Evolutionary conservation across 2,329 filamentous ascomycete species (phyloP).

Genomic region (Chrysoporthe austroafricana): DNA sequence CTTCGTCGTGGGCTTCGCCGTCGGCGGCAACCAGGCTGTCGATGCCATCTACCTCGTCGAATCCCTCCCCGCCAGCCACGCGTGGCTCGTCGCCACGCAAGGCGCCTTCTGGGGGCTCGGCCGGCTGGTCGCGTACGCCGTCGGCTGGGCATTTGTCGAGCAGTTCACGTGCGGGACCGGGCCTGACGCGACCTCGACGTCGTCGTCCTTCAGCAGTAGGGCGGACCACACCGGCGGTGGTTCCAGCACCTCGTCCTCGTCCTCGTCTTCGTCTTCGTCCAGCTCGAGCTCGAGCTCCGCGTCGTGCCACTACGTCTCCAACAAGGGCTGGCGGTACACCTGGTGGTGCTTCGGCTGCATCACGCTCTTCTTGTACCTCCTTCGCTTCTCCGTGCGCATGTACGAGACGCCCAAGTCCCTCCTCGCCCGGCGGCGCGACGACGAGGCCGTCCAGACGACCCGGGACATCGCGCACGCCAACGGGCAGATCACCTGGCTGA

Average conservation of each 20-base stretch:
- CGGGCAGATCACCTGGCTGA: slow-evolving; percentile 15
- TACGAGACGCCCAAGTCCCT: slow-evolving; percentile 18
- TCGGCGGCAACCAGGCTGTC: slow-evolving; percentile 15
- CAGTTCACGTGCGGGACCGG: slow-evolving; percentile 15
- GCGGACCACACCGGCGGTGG: background rate
- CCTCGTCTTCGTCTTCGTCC: background rate
- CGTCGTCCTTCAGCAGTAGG: background rate
- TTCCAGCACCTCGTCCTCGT: too few relatives aligned
- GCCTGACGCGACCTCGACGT: slow-evolving; percentile 7
- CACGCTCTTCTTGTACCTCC: slow-evolving; percentile 20
- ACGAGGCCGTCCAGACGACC: slow-evolving; percentile 14
- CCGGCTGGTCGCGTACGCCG: slow-evolving; percentile 10
- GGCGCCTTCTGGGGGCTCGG: slow-evolving; percentile 9
- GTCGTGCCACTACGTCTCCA: slow-evolving; percentile 16
- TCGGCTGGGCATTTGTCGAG: slow-evolving; percentile 17
- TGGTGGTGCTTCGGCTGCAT: slow-evolving; percentile 22
- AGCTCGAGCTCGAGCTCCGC: background rate
- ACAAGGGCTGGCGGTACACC: slow-evolving; percentile 20
- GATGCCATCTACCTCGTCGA: slow-evolving; percentile 11
- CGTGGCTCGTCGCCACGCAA: slow-evolving; percentile 13
- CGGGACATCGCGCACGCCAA: slow-evolving; percentile 12
- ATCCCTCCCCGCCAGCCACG: slow-evolving; percentile 14
- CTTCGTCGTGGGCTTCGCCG: slow-evolving; percentile 14
- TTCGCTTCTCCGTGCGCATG: slow-evolving; percentile 14
- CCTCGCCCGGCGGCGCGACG: slow-evolving; percentile 15